Evolutionary conservation across 1,284 basidiomycete genomes (phyloP), one percentile per base, ranked within the genome.

Genomic region (Ceratobasidium sp.): DNA sequence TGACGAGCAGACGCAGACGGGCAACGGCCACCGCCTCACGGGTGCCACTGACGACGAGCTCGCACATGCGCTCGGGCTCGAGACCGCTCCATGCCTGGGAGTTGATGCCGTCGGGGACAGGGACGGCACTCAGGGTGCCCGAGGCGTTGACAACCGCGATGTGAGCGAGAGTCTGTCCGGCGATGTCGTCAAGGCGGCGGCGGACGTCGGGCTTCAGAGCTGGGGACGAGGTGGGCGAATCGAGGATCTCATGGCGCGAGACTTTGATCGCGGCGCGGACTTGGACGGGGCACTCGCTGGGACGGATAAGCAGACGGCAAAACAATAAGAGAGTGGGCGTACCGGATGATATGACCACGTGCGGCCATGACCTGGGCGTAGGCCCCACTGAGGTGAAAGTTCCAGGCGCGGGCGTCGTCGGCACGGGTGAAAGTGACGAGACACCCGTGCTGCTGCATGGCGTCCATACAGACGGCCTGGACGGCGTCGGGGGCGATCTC

Each of bases 301-400:
- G 22, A 27, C 14, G 15, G 29, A 54, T 29, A 53, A 76, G 65
- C 65, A n/a, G 33, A 51, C n/a, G 50, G 6, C 33, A 29, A 65
- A 45, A 50, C 19, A 65, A 29, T 6, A 82, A 85, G 74, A 78
- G 93, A 92, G 96, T 89, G 2, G 96, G 92, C 79, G 97, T 94
- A 78, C 97, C 94, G 76, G 98, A 83, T 56, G 75, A 98, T 90
- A 86, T 93, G 90, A 22, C 95, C 96, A 65, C 96, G 88, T 62
- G 96, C 93, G 73, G 91, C 87, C 91, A 98, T 94, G 78, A 98
- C 97, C 82, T 97, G 94, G 81, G 94, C 93, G 84, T 96, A 96
- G 31, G 91, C 89, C 60, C 97, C 97, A 75, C 93, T 94, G 78
- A 98, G 88, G 82, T 96, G 91, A 81, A 98, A 97, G 83, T 96